These are phyloP conservation scores for Murraya paniculata DNA, from an alignment of 345 rosid genomes.

Conservation along the genomic window DNA sequence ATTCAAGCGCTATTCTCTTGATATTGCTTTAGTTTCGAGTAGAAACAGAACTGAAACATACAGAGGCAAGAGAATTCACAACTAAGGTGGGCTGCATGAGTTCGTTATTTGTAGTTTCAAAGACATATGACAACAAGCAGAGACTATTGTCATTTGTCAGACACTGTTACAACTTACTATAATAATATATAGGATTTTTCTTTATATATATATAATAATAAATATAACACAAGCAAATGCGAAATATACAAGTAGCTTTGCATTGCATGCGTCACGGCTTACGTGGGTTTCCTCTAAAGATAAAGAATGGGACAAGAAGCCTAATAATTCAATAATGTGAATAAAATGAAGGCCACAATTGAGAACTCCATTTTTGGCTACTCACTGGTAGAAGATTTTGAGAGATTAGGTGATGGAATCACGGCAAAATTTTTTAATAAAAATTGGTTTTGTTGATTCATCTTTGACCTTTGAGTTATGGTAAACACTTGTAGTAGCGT, in stretches of 20 bases:
- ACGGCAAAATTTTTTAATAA: not conserved
- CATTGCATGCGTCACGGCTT: not conserved
- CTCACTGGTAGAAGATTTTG: not conserved
- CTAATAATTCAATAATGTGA: not conserved
- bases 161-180: not conserved
- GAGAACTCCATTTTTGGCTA: not conserved
- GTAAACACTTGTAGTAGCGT: too few species aligned
- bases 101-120: not conserved
- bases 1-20: not conserved
- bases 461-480: not conserved
- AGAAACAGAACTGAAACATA: not conserved
- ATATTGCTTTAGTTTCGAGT: not conserved
- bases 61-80: not conserved
- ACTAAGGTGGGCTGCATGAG: constrained; percentile 3
- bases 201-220: too few species aligned
- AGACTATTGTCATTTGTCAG: not conserved
- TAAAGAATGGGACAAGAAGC: not conserved
- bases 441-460: not conserved
- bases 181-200: too few species aligned
- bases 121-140: not conserved
- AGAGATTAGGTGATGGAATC: not conserved
- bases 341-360: not conserved
- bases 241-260: not conserved
- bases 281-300: not conserved
- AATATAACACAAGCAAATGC: not conserved